Percentiles rank a stretch among this genome's conserved stretches.
Conservation (phyloP, 352 stramenopile genomes). For the Globisporangium emineosum region DNA sequence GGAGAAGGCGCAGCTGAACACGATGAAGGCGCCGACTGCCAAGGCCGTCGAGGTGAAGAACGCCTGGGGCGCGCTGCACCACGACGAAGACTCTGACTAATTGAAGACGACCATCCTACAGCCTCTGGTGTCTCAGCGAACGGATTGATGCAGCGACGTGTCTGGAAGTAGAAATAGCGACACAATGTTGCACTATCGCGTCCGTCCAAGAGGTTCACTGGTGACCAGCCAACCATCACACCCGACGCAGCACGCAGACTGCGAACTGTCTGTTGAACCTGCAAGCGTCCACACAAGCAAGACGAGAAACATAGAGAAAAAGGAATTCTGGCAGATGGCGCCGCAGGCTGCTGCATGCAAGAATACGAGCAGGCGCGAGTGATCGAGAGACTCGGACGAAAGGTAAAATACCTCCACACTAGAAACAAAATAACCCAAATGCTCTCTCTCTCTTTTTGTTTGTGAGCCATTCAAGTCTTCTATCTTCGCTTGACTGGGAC, state of each 20-base stretch:
- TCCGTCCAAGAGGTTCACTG: neutral
- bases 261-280: neutral
- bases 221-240: neutral
- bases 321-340: neutral
- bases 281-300: neutral
- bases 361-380: neutral
- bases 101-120: neutral
- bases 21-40: constrained; percentile 57
- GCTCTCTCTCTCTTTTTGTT: neutral
- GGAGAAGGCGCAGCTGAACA: constrained; percentile 45
- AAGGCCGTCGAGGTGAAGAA: constrained; percentile 76
- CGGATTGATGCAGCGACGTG: too few species aligned
- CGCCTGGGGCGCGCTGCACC: constrained; percentile 59
- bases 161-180: constrained; percentile 2
- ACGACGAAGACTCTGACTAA: constrained; percentile 62
- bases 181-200: neutral
- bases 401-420: constrained; percentile 3
- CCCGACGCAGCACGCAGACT: neutral
- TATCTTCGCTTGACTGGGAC: constrained; percentile 14
- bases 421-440: constrained; percentile 8
- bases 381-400: neutral
- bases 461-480: neutral
- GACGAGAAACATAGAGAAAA: neutral
- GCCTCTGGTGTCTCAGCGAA: neutral
- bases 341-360: neutral